Evolutionary conservation across 805 yeast genomes (phyloP), one percentile per base, ranked within the genome.

Genomic region (Suhomyces tanzawaensis): DNA sequence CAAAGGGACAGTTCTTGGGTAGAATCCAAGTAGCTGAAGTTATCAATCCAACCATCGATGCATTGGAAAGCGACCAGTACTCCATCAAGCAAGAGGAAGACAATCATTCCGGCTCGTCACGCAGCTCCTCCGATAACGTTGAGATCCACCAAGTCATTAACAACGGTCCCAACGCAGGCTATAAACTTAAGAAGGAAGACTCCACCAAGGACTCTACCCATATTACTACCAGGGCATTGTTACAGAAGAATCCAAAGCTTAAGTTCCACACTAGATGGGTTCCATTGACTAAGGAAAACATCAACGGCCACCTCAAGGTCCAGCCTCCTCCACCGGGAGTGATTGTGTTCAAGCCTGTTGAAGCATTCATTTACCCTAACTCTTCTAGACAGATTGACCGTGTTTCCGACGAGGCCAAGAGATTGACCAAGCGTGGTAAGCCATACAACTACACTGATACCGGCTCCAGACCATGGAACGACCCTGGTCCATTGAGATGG

Each of bases 281-380:
- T 18, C 89, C 93, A 32, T 60, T 77, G 32, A 56, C 57, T 58
- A 62, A 55, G 61, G 57, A 57, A 59, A 70, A 70, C 29, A 47
- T 77, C 39, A 86, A 90, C 58, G 64, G 74, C 4, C 74, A 72
- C 12, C 60, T 89, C 13, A 55, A 68, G 1, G 76, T 90, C 5
- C 58, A 58, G 12, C 85, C 89, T 2, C 95, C 97, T 12, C 96
- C 96, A 19, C 87, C 91, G 1, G 96, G 97, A 23, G 89, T 90
- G 13, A 51, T 89, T 41, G 95, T 90, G 3, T 90, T 82, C 68
- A 77, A 93, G 51, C 84, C 93, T 28, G 66, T 81, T 14, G 96
- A 90, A 53, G 69, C 89, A 12, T 84, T 85, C 62, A 77, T 87
- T 1, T 90, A 88, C 64, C 80, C 95, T 27, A 90, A 90, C 57